Conservation (phyloP, 331 rosid genomes). For the Acacia concinna region DNA sequence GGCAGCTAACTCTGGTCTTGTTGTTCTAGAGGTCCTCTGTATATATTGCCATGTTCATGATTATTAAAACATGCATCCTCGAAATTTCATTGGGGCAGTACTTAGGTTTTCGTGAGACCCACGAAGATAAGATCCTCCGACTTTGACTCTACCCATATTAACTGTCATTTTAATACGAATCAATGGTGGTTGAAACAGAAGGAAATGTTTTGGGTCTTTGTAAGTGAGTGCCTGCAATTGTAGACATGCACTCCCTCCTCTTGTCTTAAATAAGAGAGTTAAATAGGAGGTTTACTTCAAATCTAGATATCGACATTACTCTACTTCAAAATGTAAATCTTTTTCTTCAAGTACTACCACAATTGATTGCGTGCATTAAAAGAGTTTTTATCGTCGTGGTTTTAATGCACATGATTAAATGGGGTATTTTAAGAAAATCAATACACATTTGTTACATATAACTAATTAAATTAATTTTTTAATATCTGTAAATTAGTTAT, state of each 20-base stretch:
- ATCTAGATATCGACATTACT: too few relatives aligned
- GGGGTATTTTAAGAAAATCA: too few relatives aligned
- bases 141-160: conserved; percentile 31
- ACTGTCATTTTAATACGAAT: not conserved
- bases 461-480: too few relatives aligned
- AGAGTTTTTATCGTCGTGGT: too few relatives aligned
- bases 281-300: too few relatives aligned
- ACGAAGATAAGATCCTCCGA: conserved; percentile 37
- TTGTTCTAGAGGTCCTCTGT: not conserved
- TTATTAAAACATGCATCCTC: conserved; percentile 14
- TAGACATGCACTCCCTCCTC: not conserved
- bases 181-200: not conserved
- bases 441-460: not conserved
- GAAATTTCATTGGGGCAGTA: conserved; percentile 2
- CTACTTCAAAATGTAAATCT: too few relatives aligned
- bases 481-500: too few relatives aligned
- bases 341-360: too few relatives aligned
- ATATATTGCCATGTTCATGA: conserved; percentile 26
- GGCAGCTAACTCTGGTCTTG: not conserved
- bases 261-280: too few relatives aligned
- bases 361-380: too few relatives aligned
- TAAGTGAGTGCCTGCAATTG: not conserved
- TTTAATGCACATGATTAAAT: too few relatives aligned
- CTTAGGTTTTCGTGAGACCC: conserved; percentile 54
- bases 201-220: not conserved